Base-by-base conservation (phyloP, 805 yeast genomes). In the Blastobotrys robertii region DNA sequence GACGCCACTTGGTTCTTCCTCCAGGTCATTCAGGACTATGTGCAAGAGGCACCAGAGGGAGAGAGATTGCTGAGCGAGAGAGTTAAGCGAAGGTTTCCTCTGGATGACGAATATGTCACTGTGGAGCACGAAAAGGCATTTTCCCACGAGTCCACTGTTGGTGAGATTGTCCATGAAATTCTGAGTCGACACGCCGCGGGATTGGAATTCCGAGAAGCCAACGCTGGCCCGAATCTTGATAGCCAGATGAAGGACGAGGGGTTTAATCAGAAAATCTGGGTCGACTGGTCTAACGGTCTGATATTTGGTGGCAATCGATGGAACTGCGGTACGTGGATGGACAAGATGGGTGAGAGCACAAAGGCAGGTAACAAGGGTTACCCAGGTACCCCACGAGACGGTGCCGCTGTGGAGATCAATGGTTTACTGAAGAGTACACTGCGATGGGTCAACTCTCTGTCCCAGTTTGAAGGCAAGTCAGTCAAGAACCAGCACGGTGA, bases 321-420 rank as follows among this genome's bases (percentile, higher is more conserved):
- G 60, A 90, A 90, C 59, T 90, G 98, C 67, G 98, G 98, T 15
- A 92, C 98, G 0, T 90, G 98, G 98, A 90, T 88, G 96, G 98
- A 90, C 64, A 90, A 90, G 65, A 90, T 90, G 97, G 98, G 98
- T 19, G 97, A 92, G 65, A 84, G 95, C 56, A 77, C 63, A 30
- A 70, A 64, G 44, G 96, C 97, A 0, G 81, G 82, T 1, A 80
- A 77, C 46, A 83, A 81, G 52, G 98, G 98, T n/a, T 68, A 76
- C 30, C 98, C 98, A 1, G 98, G 97, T 1, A 90, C 97, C 0
- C 97, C 98, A 16, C 75, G 98, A 58, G 95, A 88, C 63, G 98
- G 98, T 31, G 95, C 97, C 1, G 96, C 94, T 2, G 71, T 90
- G 44, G 98, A 90, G 62, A 82, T 90, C 44, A 86, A 77, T 53